phyloP scores from a whole-genome alignment of 345 rosid genomes.

The Psidium guajava region DNA sequence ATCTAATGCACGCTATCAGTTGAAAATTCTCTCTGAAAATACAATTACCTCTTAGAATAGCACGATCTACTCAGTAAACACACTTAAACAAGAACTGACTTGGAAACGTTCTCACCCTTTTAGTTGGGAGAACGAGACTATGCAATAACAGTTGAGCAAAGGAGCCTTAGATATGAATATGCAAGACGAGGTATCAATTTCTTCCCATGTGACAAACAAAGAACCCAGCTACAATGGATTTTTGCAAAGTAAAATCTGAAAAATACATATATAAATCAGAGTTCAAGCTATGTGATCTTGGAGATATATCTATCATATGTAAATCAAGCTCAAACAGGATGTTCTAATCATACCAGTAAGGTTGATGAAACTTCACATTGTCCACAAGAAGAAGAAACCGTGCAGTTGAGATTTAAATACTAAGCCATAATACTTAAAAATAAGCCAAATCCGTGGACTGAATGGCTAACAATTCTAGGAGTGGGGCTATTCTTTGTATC shows the following conservation, averaged over 20 bases:
- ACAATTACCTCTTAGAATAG: not conserved
- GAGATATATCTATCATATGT: not conserved
- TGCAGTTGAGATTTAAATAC: not conserved
- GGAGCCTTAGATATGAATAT: not conserved
- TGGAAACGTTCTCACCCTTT: not conserved
- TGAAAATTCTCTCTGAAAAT: not conserved
- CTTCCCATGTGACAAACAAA: not conserved
- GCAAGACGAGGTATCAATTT: not conserved
- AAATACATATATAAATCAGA: not conserved
- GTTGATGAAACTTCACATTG: not conserved
- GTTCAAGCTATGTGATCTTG: not conserved
- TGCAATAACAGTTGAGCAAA: not conserved
- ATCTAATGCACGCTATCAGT: not conserved
- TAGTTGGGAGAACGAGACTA: not conserved
- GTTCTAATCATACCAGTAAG: not conserved
- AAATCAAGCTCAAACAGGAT: not conserved
- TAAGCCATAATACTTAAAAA: not conserved
- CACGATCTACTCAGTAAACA: not conserved
- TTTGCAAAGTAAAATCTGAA: not conserved
- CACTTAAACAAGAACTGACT: not conserved
- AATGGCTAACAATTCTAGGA: not conserved
- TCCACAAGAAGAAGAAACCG: not conserved
- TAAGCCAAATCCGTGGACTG: not conserved
- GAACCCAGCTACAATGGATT: not conserved
- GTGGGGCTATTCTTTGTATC: not conserved